Evolutionary conservation across 2,329 filamentous ascomycete genomes (phyloP).

Genomic region (Aureobasidium sp.): DNA sequence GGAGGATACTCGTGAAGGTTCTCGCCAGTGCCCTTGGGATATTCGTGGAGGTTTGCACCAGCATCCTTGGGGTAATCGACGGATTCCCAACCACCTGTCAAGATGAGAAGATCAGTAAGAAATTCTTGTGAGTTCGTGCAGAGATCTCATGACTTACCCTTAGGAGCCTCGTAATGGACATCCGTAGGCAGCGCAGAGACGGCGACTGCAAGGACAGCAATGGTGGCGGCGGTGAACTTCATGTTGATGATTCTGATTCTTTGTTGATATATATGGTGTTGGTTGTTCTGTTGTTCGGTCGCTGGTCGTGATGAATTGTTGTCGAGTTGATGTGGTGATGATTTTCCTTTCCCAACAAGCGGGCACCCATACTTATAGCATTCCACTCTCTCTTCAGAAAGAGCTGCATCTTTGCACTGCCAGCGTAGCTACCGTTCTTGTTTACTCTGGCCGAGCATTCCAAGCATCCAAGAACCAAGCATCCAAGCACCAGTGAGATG

Average conservation of each 20-base stretch:
- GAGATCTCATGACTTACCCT: neutral
- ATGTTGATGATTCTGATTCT: neutral
- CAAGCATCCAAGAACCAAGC: neutral
- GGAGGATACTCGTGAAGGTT: conserved; percentile 6
- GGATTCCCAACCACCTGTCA: conserved; percentile 12
- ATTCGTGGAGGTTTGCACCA: conserved; percentile 2
- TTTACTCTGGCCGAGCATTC: neutral
- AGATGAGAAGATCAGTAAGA: neutral
- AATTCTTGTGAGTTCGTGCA: neutral
- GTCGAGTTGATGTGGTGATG: conserved; percentile 1
- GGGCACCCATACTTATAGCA: conserved; percentile 4
- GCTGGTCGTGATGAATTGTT: neutral
- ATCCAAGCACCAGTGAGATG: neutral
- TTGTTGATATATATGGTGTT: neutral
- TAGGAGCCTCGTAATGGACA: conserved; percentile 9
- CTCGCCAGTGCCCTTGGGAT: conserved; percentile 13
- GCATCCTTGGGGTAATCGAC: conserved; percentile 13
- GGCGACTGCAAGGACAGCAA: conserved; percentile 12
- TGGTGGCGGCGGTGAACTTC: conserved; percentile 16
- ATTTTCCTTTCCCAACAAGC: neutral
- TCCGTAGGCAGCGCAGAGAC: conserved; percentile 12
- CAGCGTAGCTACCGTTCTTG: neutral
- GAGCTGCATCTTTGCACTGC: neutral
- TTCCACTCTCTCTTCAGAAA: neutral
- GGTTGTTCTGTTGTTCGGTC: neutral